phyloP scores from a whole-genome alignment of 192 early-diverging fungal genomes.

The Rhizoclosmatium globosum region DNA sequence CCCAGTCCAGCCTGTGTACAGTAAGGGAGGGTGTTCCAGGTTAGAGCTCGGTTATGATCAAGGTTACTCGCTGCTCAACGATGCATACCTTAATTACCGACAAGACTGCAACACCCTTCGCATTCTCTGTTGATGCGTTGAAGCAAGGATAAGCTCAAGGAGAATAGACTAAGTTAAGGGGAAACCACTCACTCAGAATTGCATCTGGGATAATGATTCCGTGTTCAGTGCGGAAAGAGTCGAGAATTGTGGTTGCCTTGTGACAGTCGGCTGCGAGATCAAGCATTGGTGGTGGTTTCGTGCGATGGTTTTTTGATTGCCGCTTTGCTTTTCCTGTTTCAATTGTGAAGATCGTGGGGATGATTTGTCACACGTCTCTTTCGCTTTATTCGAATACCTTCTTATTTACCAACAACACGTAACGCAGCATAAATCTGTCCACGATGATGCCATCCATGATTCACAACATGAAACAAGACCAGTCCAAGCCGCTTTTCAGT shows the following conservation, averaged over 20 bases:
- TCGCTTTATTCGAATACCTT: no score
- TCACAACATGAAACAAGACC: slow-evolving; percentile 26
- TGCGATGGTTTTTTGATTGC: no score
- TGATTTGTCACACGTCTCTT: no score
- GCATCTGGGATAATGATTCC: neutral
- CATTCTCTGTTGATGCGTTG: slow-evolving; percentile 32
- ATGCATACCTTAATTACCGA: slow-evolving; percentile 88
- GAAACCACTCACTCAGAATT: neutral
- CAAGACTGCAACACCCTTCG: slow-evolving; percentile 87
- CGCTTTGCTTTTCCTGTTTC: no score
- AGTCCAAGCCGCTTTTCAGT: neutral
- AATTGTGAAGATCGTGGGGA: no score
- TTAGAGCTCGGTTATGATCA: no score
- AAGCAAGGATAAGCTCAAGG: no score
- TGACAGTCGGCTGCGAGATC: neutral
- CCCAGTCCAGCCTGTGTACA: slow-evolving; percentile 87
- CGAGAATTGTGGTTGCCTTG: neutral
- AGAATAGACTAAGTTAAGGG: neutral
- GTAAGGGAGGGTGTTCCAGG: no score
- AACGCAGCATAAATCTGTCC: slow-evolving; percentile 33
- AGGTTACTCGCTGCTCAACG: no score
- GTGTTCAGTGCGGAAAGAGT: neutral
- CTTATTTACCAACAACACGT: no score
- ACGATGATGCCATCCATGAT: slow-evolving; percentile 36
- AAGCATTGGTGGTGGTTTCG: no score